Evolutionary conservation across 129 eudicot genomes (phyloP), one percentile per base, ranked within the genome.

Genomic region (Oenanthe sinensis): DNA sequence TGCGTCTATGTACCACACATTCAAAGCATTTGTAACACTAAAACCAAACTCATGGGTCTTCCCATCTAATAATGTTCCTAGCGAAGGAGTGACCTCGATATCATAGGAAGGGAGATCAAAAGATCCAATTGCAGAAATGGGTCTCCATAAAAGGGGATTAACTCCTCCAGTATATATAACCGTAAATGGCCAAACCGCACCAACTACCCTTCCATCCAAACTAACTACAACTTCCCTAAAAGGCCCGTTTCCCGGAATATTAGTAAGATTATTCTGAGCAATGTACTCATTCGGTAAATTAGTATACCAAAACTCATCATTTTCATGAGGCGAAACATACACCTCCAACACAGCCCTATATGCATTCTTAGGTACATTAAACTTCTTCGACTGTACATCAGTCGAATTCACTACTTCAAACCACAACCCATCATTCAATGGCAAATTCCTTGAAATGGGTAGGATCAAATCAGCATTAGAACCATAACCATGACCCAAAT

Each of bases 71-170:
- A 92, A 19, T 9, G 79, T 73, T 14, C 89, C 96, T 24, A 90
- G 78, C 60, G 86, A 87, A 8, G 97, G 97, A 24, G 97, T 92
- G 63, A 92, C 78, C 74, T 92, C 97, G 14, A 92, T 85, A 71
- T 92, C 96, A 83, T 92, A 92, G 5, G 93, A 81, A 71, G 97
- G 97, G 47, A 92, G 87, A 85, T 92, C 89, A 40, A 89, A 92
- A 14, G 96, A 92, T 33, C 96, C 97, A 47, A 92, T 92, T 16
- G 79, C 97, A 45, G 86, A 78, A 28, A 92, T 84, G 5, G 97
- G 97, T 72, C 97, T 90, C 96, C 97, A 92, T 70, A 92, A 40
- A 19, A 92, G 87, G 14, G 96, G 93, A 79, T 92, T 90, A 37
- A 92, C 79, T 43, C 97, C 96, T 13, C 97, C 97, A 0, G 97